Percentiles rank a stretch among this genome's conserved stretches.
Evolutionary conservation across 768 basidiomycete genomes (phyloP).

Genomic region (Termitomyces sp.): DNA sequence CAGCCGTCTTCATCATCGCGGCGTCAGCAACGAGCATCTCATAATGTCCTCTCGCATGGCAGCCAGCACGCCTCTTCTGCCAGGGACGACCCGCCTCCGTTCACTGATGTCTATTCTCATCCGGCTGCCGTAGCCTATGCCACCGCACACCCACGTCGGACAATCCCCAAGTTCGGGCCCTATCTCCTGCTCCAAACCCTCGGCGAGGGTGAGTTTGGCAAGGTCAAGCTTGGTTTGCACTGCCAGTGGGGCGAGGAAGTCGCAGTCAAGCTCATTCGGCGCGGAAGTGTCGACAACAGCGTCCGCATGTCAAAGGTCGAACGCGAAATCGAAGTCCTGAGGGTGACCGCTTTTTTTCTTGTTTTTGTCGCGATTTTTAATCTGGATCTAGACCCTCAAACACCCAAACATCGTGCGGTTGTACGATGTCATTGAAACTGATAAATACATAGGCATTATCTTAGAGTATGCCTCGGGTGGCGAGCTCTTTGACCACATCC

Average conservation of each 20-base stretch:
- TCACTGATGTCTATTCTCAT: slow-evolving; percentile 76
- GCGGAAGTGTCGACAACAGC: slow-evolving; percentile 84
- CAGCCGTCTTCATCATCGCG: slow-evolving; percentile 33
- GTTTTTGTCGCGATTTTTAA: slow-evolving; percentile 9
- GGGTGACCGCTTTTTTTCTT: slow-evolving; percentile 46
- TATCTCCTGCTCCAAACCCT: slow-evolving; percentile 94
- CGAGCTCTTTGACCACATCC: slow-evolving; percentile 97
- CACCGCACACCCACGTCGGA: slow-evolving; percentile 76
- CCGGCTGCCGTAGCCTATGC: slow-evolving; percentile 82
- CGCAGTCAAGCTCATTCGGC: slow-evolving; percentile 94
- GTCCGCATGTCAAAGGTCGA: slow-evolving; percentile 93
- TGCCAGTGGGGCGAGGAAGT: slow-evolving; percentile 93
- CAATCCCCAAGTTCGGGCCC: slow-evolving; percentile 90
- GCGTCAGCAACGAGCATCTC: slow-evolving; percentile 68
- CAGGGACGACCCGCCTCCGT: slow-evolving; percentile 40
- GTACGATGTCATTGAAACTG: slow-evolving; percentile 98
- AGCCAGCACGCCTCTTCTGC: slow-evolving; percentile 22
- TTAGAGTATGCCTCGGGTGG: slow-evolving; percentile 98
- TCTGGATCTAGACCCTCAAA: slow-evolving; percentile 63
- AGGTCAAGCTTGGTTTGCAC: slow-evolving; percentile 97
- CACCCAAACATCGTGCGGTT: slow-evolving; percentile 98
- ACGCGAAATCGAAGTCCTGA: slow-evolving; percentile 94
- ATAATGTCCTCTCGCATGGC: slow-evolving; percentile 53
- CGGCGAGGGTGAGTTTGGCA: slow-evolving; percentile 98
- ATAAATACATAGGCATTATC: slow-evolving; percentile 99